These are phyloP conservation scores for Ceratocystiopsis minuta DNA, from an alignment of 2,329 filamentous ascomycete genomes.

Conservation along the genomic window DNA sequence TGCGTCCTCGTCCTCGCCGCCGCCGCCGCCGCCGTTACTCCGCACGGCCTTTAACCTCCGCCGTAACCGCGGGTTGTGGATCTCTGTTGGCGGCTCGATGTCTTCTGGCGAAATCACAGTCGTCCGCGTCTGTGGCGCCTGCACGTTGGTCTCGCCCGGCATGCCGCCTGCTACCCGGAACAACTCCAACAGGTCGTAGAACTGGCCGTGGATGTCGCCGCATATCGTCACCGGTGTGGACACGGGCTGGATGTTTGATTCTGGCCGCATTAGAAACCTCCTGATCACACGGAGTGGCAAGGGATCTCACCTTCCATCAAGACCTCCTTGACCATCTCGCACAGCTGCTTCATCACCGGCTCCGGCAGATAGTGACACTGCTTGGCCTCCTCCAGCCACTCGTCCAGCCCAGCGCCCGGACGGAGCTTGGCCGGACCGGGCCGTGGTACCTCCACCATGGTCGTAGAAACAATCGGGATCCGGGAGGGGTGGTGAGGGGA, in stretches of 20 bases:
- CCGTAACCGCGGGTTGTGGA: slow-evolving; percentile 71
- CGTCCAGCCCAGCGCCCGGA: slow-evolving; percentile 71
- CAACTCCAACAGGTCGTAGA: slow-evolving; percentile 92
- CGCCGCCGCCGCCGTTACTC: slow-evolving; percentile 30
- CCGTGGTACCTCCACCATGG: slow-evolving; percentile 49
- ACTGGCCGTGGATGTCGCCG: slow-evolving; percentile 96
- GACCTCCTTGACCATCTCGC: slow-evolving; percentile 96
- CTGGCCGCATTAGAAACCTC: slow-evolving; percentile 24
- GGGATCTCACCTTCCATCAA: slow-evolving; percentile 70
- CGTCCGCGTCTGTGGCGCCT: slow-evolving; percentile 49
- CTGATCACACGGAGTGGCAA: too few relatives aligned
- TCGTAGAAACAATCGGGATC: not conserved
- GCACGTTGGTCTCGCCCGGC: slow-evolving; percentile 62
- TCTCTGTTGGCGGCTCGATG: slow-evolving; percentile 76
- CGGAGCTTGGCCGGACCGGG: slow-evolving; percentile 77
- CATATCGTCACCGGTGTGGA: slow-evolving; percentile 91
- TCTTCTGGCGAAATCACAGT: slow-evolving; percentile 76
- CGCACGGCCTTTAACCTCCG: slow-evolving; percentile 50
- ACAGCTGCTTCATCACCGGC: slow-evolving; percentile 93
- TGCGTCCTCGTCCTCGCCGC: slow-evolving; percentile 1
- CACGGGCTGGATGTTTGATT: slow-evolving; percentile 98
- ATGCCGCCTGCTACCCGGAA: slow-evolving; percentile 94
- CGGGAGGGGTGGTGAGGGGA: too few relatives aligned
- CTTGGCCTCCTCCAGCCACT: slow-evolving; percentile 94
- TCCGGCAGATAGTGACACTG: slow-evolving; percentile 95